These are phyloP conservation scores for Triticum urartu DNA, from an alignment of 176 grass and related monocot genomes.

Conservation along the genomic window DNA sequence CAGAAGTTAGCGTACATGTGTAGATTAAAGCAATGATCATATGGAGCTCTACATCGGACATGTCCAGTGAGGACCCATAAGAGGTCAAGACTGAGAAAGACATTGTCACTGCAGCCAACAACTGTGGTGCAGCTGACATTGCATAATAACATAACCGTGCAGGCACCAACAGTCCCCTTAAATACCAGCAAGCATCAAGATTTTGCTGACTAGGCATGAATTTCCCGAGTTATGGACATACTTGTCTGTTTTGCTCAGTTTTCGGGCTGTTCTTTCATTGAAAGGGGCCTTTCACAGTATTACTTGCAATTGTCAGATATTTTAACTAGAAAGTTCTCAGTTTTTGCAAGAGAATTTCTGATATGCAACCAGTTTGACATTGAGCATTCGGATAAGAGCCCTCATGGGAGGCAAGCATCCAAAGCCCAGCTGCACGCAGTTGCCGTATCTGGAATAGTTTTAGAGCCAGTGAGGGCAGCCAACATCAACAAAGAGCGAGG, in stretches of 20 bases:
- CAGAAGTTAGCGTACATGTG: not conserved
- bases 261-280: slow-evolving; percentile 10
- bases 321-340: not conserved
- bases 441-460: not conserved
- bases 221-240: not conserved
- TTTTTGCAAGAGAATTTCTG: not conserved
- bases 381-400: not conserved
- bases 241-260: not conserved
- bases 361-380: slow-evolving; percentile 9
- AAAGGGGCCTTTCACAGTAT: not conserved
- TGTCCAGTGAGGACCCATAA: slow-evolving; percentile 1
- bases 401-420: not conserved
- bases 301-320: not conserved
- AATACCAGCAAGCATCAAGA: not conserved
- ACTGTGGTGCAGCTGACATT: not conserved
- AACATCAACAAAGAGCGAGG: not conserved
- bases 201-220: not conserved
- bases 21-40: not conserved
- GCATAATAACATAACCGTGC: not conserved
- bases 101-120: slow-evolving; percentile 18
- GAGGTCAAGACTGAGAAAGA: not conserved
- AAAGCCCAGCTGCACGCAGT: not conserved
- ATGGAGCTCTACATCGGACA: not conserved
- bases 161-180: not conserved
- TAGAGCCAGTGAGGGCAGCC: not conserved